Percentiles rank a stretch among this genome's conserved stretches.
Evolutionary conservation across 371 early-diverging fungal genomes (phyloP).

Genomic region (Parasitella parasitica): DNA sequence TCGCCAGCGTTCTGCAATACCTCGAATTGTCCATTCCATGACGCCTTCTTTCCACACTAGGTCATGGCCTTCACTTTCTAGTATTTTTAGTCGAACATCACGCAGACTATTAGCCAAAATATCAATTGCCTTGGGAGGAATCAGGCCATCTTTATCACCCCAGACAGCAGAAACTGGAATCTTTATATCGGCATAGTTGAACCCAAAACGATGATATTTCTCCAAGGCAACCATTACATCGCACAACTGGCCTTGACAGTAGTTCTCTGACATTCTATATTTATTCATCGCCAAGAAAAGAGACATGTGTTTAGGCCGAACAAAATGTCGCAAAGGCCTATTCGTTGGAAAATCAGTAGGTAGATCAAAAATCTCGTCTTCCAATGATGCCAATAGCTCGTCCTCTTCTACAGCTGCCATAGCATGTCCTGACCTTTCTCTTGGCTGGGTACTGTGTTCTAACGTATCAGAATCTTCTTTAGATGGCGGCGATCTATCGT

Average conservation of each 20-base stretch:
- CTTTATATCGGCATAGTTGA: constrained; percentile 42
- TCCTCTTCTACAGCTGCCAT: constrained; percentile 35
- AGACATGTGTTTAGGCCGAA: constrained; percentile 47
- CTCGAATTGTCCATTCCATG: constrained; percentile 52
- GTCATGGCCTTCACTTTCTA: constrained; percentile 54
- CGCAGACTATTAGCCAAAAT: constrained; percentile 37
- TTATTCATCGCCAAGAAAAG: constrained; percentile 51
- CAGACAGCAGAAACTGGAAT: constrained; percentile 47
- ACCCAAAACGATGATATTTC: constrained; percentile 50
- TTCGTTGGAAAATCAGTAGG: constrained; percentile 51
- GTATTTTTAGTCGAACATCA: constrained; percentile 45
- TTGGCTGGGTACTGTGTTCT: neutral
- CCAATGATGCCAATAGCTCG: constrained; percentile 34
- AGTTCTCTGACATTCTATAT: constrained; percentile 41
- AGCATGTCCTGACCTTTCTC: constrained; percentile 1
- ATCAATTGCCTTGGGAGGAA: constrained; percentile 41
- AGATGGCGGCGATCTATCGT: neutral
- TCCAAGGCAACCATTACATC: constrained; percentile 52
- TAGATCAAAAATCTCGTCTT: constrained; percentile 32
- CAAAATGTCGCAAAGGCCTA: constrained; percentile 48
- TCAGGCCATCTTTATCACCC: constrained; percentile 53
- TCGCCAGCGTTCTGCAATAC: constrained; percentile 28
- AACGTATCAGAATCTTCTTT: neutral
- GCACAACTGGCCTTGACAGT: constrained; percentile 40
- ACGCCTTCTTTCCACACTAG: constrained; percentile 58